Conservation (phyloP, 495 filamentous ascomycete species). For the Aspergillus baeticus region DNA sequence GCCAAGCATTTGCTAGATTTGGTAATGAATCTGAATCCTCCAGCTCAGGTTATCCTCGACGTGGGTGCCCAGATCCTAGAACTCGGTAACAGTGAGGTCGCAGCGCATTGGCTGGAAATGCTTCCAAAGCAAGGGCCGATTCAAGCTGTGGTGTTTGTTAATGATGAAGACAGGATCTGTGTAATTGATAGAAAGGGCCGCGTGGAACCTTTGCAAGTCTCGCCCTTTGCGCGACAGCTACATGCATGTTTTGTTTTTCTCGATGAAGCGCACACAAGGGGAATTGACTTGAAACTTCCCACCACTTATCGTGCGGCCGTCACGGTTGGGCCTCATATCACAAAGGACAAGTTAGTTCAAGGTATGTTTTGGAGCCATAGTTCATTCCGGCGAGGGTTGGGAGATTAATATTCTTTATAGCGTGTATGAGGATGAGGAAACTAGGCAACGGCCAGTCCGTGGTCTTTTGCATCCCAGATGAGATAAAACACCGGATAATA, state of each 20-base stretch:
- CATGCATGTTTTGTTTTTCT: constrained; percentile 66
- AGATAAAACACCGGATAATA: constrained; percentile 47
- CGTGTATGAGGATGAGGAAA: constrained; percentile 66
- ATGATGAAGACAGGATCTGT: constrained; percentile 40
- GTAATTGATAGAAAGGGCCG: constrained; percentile 44
- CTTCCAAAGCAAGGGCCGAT: constrained; percentile 28
- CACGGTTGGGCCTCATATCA: constrained; percentile 62
- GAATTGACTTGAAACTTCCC: constrained; percentile 68
- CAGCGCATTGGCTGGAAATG: constrained; percentile 43
- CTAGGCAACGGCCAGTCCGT: constrained; percentile 63
- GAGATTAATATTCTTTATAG: constrained; percentile 26
- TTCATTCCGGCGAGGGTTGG: not conserved
- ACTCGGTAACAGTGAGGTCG: constrained; percentile 51
- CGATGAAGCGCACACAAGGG: constrained; percentile 74
- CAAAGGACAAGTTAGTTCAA: constrained; percentile 73
- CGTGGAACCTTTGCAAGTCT: constrained; percentile 49
- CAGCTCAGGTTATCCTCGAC: constrained; percentile 62
- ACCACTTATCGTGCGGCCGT: constrained; percentile 58
- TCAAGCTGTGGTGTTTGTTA: constrained; percentile 57
- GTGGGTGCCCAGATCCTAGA: constrained; percentile 71
- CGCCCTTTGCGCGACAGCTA: constrained; percentile 58
- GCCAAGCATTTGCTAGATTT: not conserved
- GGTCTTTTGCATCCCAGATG: constrained; percentile 52
- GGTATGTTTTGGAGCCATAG: constrained; percentile 45
- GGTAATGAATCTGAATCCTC: constrained; percentile 29